Percentiles rank a stretch among this genome's conserved stretches.
phyloP scores from a whole-genome alignment of 345 rosid genomes.

The Erucastrum elatum region DNA sequence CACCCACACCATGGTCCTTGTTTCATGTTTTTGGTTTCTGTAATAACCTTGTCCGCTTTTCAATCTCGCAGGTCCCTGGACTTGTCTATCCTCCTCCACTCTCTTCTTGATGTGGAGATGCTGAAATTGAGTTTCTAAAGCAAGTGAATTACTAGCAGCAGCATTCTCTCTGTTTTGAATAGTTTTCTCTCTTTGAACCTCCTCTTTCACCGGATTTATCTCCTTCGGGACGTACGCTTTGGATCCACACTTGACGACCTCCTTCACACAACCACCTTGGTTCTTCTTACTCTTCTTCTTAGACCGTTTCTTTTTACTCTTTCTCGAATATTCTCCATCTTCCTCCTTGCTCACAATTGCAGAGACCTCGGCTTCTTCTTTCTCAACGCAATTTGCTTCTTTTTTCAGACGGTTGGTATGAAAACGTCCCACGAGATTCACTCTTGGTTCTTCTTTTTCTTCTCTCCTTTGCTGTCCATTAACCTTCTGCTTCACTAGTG shows the following conservation, averaged over 20 bases:
- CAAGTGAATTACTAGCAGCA: neutral
- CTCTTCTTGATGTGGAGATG: slow-evolving; percentile 3
- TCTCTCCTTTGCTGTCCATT: slow-evolving; percentile 6
- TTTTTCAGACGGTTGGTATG: neutral
- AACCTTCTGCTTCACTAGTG: neutral
- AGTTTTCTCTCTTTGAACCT: neutral
- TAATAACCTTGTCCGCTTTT: neutral
- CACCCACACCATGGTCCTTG: slow-evolving; percentile 24
- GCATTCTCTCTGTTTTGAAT: neutral
- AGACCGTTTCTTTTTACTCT: slow-evolving; percentile 3
- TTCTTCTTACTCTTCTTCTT: neutral
- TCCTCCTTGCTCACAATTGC: slow-evolving; percentile 1
- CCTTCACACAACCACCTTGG: neutral
- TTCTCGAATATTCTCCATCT: neutral
- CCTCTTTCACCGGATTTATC: neutral
- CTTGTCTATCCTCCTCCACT: neutral
- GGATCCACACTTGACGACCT: neutral
- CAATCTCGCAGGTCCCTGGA: slow-evolving; percentile 4
- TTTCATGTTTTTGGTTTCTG: neutral
- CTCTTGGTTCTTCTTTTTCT: neutral
- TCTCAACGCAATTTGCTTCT: neutral
- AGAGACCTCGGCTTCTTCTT: neutral
- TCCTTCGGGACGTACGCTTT: neutral
- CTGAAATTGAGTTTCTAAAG: slow-evolving; percentile 9
- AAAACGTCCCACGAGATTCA: neutral